Percentiles rank a stretch among this genome's conserved stretches.
These are phyloP conservation scores for Debaryomyces tyrocola DNA, from an alignment of 805 yeast species.

Conservation along the genomic window DNA sequence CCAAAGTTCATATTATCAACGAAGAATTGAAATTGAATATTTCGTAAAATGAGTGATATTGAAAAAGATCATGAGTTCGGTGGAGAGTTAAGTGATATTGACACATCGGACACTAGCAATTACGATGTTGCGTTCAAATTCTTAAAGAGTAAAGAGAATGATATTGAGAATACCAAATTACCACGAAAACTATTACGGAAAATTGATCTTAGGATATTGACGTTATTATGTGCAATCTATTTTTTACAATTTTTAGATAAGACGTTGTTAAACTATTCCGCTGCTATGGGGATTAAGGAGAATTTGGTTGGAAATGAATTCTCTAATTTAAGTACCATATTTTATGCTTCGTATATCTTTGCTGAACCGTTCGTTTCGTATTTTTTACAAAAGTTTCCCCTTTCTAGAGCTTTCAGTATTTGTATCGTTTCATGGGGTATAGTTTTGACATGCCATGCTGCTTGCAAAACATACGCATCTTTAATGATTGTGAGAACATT, in stretches of 20 bases:
- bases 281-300: slow-evolving; percentile 60
- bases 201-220: slow-evolving; percentile 49
- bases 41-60: neutral
- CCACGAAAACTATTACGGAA: slow-evolving; percentile 18
- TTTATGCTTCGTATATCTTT: slow-evolving; percentile 53
- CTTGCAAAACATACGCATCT: slow-evolving; percentile 51
- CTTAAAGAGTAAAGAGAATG: neutral
- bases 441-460: slow-evolving; percentile 51
- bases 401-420: slow-evolving; percentile 49
- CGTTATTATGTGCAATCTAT: slow-evolving; percentile 53
- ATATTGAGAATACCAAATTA: neutral
- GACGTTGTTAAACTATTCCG: slow-evolving; percentile 58
- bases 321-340: slow-evolving; percentile 53
- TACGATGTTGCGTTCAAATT: neutral
- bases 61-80: neutral
- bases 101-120: neutral
- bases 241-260: slow-evolving; percentile 61
- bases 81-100: neutral
- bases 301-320: slow-evolving; percentile 49
- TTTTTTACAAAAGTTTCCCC: slow-evolving; percentile 50
- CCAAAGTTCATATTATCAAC: too few species aligned
- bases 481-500: slow-evolving; percentile 56
- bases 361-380: slow-evolving; percentile 49
- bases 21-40: too few species aligned
- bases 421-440: slow-evolving; percentile 56